Conservation (phyloP, 2,329 filamentous ascomycete species). For the Cordyceps tenuipes region DNA sequence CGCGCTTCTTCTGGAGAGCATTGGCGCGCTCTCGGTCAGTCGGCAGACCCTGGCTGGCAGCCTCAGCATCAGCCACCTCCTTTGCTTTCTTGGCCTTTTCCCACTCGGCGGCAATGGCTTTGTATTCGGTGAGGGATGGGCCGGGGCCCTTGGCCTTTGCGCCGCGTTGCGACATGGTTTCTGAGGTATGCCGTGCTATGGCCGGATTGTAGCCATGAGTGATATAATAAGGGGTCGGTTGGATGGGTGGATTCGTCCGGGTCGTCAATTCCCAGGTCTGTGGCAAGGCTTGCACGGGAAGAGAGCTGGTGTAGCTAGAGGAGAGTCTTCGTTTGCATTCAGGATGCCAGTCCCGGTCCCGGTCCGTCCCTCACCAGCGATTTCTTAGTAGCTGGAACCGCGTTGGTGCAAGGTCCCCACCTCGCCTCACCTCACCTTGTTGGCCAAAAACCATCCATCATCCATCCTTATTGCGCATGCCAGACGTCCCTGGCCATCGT, state of each 20-base stretch:
- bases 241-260: neutral
- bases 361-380: no score
- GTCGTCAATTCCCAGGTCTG: neutral
- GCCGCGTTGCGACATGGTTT: constrained; percentile 8
- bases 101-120: constrained; percentile 45
- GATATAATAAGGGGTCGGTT: neutral
- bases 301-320: neutral
- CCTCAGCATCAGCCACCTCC: constrained; percentile 31
- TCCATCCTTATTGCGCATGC: neutral
- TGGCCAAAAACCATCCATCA: neutral
- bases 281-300: neutral
- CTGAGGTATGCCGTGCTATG: constrained; percentile 4
- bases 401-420: neutral
- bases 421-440: constrained; percentile 4
- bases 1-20: constrained; percentile 35
- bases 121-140: constrained; percentile 34
- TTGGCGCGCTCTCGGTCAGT: constrained; percentile 27
- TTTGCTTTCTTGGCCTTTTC: constrained; percentile 44
- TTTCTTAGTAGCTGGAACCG: neutral
- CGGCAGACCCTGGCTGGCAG: constrained; percentile 21
- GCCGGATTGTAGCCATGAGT: neutral
- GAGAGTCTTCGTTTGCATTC: neutral
- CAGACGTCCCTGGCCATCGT: neutral
- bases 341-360: neutral
- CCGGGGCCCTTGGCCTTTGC: constrained; percentile 5